A percentile compares a stretch with the other conserved stretches of the same genome.
phyloP scores from a whole-genome alignment of 1,284 basidiomycete genomes.

The Fomitopsis betulina region DNA sequence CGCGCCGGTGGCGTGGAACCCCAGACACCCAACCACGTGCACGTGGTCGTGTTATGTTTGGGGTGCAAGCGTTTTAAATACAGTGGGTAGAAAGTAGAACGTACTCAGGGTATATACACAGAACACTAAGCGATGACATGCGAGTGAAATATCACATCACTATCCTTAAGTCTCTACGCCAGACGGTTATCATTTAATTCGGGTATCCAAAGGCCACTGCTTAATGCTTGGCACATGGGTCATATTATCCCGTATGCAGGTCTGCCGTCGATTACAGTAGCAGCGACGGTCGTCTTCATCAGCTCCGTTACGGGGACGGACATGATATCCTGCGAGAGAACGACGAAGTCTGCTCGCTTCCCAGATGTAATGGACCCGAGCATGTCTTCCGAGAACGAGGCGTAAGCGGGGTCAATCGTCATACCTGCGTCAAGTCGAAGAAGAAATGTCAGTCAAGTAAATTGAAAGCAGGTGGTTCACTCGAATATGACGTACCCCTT shows the following conservation, averaged over 20 bases:
- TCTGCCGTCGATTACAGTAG: constrained; percentile 78
- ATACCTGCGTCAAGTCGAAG: constrained; percentile 37
- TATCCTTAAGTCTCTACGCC: neutral
- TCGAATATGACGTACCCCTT: constrained; percentile 38
- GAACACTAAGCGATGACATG: neutral
- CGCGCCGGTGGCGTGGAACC: constrained; percentile 1
- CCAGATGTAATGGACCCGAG: constrained; percentile 73
- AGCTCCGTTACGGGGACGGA: constrained; percentile 55
- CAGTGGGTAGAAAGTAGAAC: neutral
- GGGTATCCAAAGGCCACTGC: neutral
- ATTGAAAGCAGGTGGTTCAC: neutral
- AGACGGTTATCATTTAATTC: neutral
- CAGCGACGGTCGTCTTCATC: constrained; percentile 64
- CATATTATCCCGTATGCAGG: constrained; percentile 55
- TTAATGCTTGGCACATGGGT: neutral
- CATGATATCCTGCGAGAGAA: constrained; percentile 84
- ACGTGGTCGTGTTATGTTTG: neutral
- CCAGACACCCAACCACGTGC: neutral
- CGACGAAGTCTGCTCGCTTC: constrained; percentile 81
- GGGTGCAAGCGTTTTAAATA: too few species aligned
- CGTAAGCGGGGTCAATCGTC: constrained; percentile 81
- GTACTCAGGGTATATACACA: neutral
- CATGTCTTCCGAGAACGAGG: constrained; percentile 73
- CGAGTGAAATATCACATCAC: neutral
- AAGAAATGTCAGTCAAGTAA: neutral